Conservation (phyloP, 2,329 filamentous ascomycete species). For the Cercospora beticola region DNA sequence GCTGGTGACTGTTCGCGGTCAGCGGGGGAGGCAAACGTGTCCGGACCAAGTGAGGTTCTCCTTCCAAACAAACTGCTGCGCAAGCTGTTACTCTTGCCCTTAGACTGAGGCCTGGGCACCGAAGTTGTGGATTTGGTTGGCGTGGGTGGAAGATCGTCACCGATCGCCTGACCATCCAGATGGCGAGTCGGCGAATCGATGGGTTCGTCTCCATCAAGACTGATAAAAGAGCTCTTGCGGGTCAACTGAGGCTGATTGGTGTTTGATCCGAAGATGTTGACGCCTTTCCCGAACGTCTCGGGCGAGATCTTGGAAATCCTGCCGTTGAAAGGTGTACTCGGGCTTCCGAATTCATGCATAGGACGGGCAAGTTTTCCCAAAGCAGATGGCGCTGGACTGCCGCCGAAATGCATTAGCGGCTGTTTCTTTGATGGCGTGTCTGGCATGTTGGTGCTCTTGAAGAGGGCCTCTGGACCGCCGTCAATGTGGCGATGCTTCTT, state of each 20-base stretch:
- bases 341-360: conserved; percentile 71
- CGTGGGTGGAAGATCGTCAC: conserved; percentile 84
- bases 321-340: conserved; percentile 78
- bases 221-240: conserved; percentile 71
- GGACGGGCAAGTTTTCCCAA: conserved; percentile 63
- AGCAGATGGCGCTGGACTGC: conserved; percentile 54
- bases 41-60: conserved; percentile 47
- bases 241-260: conserved; percentile 51
- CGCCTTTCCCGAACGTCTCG: conserved; percentile 65
- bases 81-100: conserved; percentile 54
- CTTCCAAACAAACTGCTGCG: conserved; percentile 52
- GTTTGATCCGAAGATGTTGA: conserved; percentile 61
- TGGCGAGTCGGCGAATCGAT: conserved; percentile 58
- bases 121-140: conserved; percentile 74
- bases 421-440: conserved; percentile 96
- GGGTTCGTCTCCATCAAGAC: conserved; percentile 69
- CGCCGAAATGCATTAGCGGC: conserved; percentile 64
- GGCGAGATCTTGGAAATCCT: conserved; percentile 61
- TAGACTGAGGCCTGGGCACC: conserved; percentile 43
- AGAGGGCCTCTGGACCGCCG: conserved; percentile 54
- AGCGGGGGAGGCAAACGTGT: conserved; percentile 48
- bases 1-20: conserved; percentile 34
- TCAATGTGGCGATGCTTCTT: conserved; percentile 84
- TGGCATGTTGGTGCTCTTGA: conserved; percentile 68
- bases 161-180: conserved; percentile 56